Percentiles rank a stretch among this genome's conserved stretches.
Evolutionary conservation across 345 rosid species (phyloP).

Genomic region (Linum lewisii): DNA sequence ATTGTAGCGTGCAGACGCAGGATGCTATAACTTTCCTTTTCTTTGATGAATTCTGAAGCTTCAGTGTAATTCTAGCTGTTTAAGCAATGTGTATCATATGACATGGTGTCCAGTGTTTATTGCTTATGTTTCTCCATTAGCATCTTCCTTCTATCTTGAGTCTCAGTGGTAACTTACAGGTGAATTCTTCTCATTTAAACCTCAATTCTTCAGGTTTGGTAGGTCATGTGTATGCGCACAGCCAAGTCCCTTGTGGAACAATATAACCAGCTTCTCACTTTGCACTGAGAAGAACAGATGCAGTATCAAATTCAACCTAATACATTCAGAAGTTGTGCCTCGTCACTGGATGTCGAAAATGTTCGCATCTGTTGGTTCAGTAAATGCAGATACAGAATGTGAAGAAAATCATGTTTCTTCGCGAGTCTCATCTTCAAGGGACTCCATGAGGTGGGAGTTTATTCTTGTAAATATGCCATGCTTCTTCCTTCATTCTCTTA

Average conservation of each 20-base stretch:
- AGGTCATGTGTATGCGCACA: conserved; percentile 12
- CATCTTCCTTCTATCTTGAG: not conserved
- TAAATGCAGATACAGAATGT: conserved; percentile 18
- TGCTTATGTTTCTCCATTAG: not conserved
- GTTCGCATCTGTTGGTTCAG: conserved; percentile 26
- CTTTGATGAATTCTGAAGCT: not conserved
- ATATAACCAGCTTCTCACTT: conserved; percentile 17
- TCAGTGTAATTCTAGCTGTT: not conserved
- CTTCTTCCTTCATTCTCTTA: not conserved
- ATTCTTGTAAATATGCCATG: not conserved
- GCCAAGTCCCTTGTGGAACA: conserved; percentile 12
- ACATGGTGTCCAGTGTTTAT: not conserved
- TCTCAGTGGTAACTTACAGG: not conserved
- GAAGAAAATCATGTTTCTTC: conserved; percentile 21
- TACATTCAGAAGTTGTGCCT: conserved; percentile 17
- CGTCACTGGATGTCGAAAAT: conserved; percentile 18
- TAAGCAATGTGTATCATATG: not conserved
- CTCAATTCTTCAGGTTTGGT: conserved; percentile 26
- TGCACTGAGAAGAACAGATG: conserved; percentile 24
- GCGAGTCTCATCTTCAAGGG: conserved; percentile 24
- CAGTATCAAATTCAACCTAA: conserved; percentile 26
- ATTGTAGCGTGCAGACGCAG: not conserved
- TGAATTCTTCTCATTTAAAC: conserved; percentile 5
- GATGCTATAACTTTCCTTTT: not conserved
- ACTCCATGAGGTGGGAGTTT: conserved; percentile 33